Conservation (phyloP, 768 basidiomycete genomes). For the Lyophyllum shimeji region DNA sequence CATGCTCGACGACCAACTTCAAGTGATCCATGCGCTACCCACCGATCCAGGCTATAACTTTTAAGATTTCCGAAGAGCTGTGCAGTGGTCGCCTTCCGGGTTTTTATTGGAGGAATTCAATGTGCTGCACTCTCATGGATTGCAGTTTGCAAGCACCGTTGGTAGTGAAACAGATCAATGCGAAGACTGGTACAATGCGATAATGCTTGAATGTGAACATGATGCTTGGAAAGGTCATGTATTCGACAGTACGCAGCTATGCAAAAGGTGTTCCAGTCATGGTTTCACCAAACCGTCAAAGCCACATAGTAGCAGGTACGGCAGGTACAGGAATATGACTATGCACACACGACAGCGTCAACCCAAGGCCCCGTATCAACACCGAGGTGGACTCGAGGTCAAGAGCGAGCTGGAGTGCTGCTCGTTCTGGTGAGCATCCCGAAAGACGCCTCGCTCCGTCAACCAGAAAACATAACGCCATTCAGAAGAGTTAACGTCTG, state of each 20-base stretch:
- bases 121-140: no score
- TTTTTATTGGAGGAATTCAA: no score
- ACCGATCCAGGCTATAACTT: no score
- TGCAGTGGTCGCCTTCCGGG: no score
- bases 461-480: conserved; percentile 72
- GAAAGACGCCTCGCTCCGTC: conserved; percentile 70
- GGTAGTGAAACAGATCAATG: no score
- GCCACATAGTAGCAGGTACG: conserved; percentile 80
- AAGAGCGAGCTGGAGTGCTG: conserved; percentile 23
- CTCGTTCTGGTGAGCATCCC: conserved; percentile 41
- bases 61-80: no score
- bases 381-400: conserved; percentile 49
- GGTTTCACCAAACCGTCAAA: conserved; percentile 82
- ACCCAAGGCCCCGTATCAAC: conserved; percentile 53
- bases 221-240: not conserved
- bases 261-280: conserved; percentile 63
- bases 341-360: conserved; percentile 40
- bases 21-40: no score
- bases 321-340: conserved; percentile 85
- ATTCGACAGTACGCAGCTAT: not conserved
- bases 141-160: no score
- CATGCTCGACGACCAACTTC: no score
- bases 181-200: no score
- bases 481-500: conserved; percentile 49
- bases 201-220: no score